phyloP scores from a whole-genome alignment of 2,329 filamentous ascomycete genomes.

The Camillea tinctor region DNA sequence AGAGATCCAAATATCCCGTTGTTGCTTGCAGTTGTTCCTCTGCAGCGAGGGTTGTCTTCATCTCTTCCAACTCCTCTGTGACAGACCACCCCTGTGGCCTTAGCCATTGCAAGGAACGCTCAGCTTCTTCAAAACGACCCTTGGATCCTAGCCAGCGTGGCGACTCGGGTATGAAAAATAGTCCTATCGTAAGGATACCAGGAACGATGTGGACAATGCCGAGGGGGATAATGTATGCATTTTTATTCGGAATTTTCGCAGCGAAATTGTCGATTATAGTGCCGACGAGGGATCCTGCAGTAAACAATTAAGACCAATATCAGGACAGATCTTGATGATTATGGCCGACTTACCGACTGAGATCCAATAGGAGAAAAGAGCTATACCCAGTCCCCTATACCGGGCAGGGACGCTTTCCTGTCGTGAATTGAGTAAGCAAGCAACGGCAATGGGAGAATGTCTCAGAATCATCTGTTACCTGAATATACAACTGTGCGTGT shows the following conservation, averaged over 20 bases:
- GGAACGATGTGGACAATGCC: slow-evolving; percentile 36
- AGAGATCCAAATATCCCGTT: slow-evolving; percentile 45
- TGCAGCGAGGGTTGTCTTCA: slow-evolving; percentile 36
- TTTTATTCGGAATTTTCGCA: slow-evolving; percentile 21
- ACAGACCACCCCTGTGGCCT: slow-evolving; percentile 32
- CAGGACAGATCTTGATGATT: slow-evolving; percentile 27
- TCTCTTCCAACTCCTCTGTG: slow-evolving; percentile 36
- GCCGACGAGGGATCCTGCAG: slow-evolving; percentile 46
- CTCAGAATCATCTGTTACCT: slow-evolving; percentile 8
- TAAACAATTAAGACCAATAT: slow-evolving; percentile 6
- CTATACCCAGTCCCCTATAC: slow-evolving; percentile 47
- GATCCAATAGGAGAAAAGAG: slow-evolving; percentile 47
- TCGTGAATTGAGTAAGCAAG: slow-evolving; percentile 13
- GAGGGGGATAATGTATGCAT: slow-evolving; percentile 29
- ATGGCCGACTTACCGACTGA: slow-evolving; percentile 39
- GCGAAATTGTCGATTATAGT: slow-evolving; percentile 51
- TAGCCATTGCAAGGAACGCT: slow-evolving; percentile 34
- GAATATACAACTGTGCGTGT: slow-evolving; percentile 29
- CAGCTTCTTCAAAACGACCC: slow-evolving; percentile 30
- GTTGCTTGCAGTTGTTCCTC: slow-evolving; percentile 33
- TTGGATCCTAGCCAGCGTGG: slow-evolving; percentile 41
- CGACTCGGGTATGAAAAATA: slow-evolving; percentile 41
- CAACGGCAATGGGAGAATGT: neutral
- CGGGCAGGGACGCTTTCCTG: slow-evolving; percentile 46
- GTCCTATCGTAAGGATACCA: slow-evolving; percentile 33